These are phyloP conservation scores for Trichoderma koningiopsis DNA, from an alignment of 2,329 filamentous ascomycete species.

Conservation along the genomic window DNA sequence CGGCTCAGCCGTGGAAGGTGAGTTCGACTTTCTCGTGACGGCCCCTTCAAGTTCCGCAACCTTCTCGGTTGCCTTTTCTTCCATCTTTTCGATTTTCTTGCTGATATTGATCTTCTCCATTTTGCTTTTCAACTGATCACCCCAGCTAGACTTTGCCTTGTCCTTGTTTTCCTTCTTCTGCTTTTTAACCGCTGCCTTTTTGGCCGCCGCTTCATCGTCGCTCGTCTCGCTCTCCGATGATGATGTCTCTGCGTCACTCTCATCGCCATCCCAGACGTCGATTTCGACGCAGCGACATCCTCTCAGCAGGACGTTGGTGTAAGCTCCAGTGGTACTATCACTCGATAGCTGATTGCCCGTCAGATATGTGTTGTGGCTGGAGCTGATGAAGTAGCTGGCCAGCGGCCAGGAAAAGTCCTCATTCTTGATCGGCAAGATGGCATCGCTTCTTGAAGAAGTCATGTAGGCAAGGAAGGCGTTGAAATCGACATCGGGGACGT, in stretches of 20 bases:
- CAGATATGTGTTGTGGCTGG: conserved; percentile 93
- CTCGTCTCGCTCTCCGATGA: conserved; percentile 56
- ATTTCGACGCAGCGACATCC: conserved; percentile 92
- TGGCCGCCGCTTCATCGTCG: conserved; percentile 49
- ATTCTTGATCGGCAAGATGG: conserved; percentile 43
- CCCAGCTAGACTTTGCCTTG: conserved; percentile 55
- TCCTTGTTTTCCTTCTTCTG: conserved; percentile 51
- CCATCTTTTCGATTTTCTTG: conserved; percentile 42
- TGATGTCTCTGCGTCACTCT: conserved; percentile 68
- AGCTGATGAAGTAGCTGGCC: conserved; percentile 90
- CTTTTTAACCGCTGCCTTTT: conserved; percentile 8
- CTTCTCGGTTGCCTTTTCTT: conserved; percentile 31
- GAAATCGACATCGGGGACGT: conserved; percentile 46
- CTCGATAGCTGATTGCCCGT: conserved; percentile 86
- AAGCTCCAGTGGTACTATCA: conserved; percentile 82
- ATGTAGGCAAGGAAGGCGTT: conserved; percentile 58
- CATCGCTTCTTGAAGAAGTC: conserved; percentile 51
- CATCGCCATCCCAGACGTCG: conserved; percentile 91
- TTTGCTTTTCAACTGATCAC: conserved; percentile 63
- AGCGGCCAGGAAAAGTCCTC: conserved; percentile 72
- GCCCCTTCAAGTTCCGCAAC: conserved; percentile 13
- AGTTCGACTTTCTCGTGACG: conserved; percentile 28
- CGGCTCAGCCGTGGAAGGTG: conserved; percentile 60
- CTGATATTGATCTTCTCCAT: conserved; percentile 53
- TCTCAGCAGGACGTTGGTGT: conserved; percentile 79